These are phyloP conservation scores for Kuraishia ogatae DNA, from an alignment of 805 yeast species.

Conservation along the genomic window DNA sequence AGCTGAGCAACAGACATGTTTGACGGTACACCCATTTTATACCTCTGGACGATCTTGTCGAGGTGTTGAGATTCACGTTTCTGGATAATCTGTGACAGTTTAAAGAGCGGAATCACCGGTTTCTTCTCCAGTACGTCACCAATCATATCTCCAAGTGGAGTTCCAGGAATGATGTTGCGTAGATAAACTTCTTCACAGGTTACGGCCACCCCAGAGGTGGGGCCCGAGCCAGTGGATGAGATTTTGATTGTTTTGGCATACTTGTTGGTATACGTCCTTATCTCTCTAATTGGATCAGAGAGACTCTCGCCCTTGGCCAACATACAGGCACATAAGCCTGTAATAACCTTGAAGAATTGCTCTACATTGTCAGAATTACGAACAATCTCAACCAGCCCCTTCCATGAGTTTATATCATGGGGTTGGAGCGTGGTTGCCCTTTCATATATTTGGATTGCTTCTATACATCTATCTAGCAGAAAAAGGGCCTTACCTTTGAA, in stretches of 20 bases:
- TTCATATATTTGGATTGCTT: conserved; percentile 35
- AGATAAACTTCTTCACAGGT: conserved; percentile 34
- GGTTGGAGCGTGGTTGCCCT: conserved; percentile 43
- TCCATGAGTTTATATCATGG: conserved; percentile 63
- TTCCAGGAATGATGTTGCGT: conserved; percentile 45
- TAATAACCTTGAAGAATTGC: conserved; percentile 38
- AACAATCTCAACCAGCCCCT: conserved; percentile 55
- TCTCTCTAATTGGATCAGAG: conserved; percentile 39
- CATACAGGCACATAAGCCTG: conserved; percentile 33
- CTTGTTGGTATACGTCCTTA: conserved; percentile 34
- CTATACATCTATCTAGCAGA: conserved; percentile 25
- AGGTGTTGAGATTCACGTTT: conserved; percentile 32
- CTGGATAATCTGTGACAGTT: conserved; percentile 31
- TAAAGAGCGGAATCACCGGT: conserved; percentile 34
- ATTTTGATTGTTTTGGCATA: conserved; percentile 14
- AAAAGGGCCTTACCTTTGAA: conserved; percentile 67
- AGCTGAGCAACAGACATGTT: conserved; percentile 31
- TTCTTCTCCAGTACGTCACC: conserved; percentile 34
- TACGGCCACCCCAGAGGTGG: too few species aligned
- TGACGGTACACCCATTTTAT: conserved; percentile 40
- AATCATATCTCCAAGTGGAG: conserved; percentile 41
- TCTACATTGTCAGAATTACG: conserved; percentile 27
- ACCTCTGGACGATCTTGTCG: conserved; percentile 32
- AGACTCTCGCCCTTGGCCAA: conserved; percentile 33
- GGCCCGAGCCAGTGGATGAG: too few species aligned